phyloP scores from a whole-genome alignment of 2,329 filamentous ascomycete species.

The Xylariaceae sp. region DNA sequence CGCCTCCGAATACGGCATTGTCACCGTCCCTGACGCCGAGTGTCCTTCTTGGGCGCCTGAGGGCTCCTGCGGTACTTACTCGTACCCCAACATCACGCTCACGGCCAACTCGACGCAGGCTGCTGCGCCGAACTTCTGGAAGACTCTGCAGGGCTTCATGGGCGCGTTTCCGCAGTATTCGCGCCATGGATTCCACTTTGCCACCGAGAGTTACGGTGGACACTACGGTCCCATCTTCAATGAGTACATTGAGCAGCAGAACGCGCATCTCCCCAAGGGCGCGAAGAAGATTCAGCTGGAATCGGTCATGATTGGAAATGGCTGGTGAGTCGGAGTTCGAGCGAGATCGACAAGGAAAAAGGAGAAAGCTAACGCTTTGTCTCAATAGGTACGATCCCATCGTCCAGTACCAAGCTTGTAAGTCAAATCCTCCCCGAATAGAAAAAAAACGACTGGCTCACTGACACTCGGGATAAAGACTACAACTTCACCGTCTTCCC shows the following conservation, averaged over 20 bases:
- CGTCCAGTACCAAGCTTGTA: slow-evolving; percentile 48
- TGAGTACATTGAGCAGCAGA: slow-evolving; percentile 43
- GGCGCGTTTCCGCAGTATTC: slow-evolving; percentile 52
- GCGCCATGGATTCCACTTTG: slow-evolving; percentile 47
- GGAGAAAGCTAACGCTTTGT: slow-evolving; percentile 4
- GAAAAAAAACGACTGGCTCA: background rate
- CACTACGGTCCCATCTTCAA: slow-evolving; percentile 54
- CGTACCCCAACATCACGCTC: slow-evolving; percentile 42
- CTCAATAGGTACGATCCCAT: slow-evolving; percentile 45
- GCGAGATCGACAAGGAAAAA: background rate
- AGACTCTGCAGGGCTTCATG: slow-evolving; percentile 58
- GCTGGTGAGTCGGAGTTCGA: slow-evolving; percentile 33
- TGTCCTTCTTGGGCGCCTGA: slow-evolving; percentile 45
- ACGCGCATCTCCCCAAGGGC: slow-evolving; percentile 37
- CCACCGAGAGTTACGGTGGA: slow-evolving; percentile 53
- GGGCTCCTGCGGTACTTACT: slow-evolving; percentile 51
- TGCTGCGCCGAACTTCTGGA: slow-evolving; percentile 56
- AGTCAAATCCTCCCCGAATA: slow-evolving; percentile 1
- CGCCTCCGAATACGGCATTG: slow-evolving; percentile 29
- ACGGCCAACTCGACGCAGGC: slow-evolving; percentile 48
- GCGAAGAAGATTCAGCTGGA: slow-evolving; percentile 45
- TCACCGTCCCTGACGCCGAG: slow-evolving; percentile 40
- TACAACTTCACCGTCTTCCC: slow-evolving; percentile 54
- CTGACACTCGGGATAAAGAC: slow-evolving; percentile 25
- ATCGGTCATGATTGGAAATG: slow-evolving; percentile 51